A percentile compares a stretch with the other conserved stretches of the same genome.
phyloP scores from a whole-genome alignment of 805 yeast species.

The Candida khao-thaluensis region DNA sequence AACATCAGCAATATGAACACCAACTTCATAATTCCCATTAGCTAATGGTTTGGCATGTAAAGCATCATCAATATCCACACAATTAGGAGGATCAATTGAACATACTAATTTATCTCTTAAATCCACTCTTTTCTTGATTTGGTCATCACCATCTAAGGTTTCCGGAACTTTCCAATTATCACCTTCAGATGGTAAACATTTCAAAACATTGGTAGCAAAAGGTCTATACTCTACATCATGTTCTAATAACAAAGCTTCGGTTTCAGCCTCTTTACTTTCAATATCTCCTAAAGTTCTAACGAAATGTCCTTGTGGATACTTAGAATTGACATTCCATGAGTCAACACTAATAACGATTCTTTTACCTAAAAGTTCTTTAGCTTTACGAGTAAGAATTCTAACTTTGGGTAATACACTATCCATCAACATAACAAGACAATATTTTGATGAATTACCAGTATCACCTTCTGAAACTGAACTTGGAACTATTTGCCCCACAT shows the following conservation, averaged over 20 bases:
- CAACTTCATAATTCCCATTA: conserved; percentile 94
- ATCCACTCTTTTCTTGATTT: conserved; percentile 69
- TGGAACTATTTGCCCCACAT: conserved; percentile 90
- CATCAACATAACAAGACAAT: conserved; percentile 84
- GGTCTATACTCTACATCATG: conserved; percentile 98
- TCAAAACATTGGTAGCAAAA: conserved; percentile 86
- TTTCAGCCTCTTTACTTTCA: conserved; percentile 92
- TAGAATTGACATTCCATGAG: conserved; percentile 83
- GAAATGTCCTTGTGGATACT: conserved; percentile 89
- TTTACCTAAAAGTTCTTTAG: conserved; percentile 77
- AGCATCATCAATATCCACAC: conserved; percentile 98
- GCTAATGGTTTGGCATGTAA: conserved; percentile 81
- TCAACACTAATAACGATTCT: conserved; percentile 92
- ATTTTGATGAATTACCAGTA: conserved; percentile 63
- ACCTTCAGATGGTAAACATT: conserved; percentile 91
- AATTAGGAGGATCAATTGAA: conserved; percentile 95
- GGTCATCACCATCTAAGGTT: conserved; percentile 50
- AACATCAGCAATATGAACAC: conserved; percentile 99
- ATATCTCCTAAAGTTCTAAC: conserved; percentile 85
- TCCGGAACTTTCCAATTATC: conserved; percentile 90
- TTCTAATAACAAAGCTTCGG: conserved; percentile 88
- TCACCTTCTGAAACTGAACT: conserved; percentile 59
- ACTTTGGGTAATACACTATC: conserved; percentile 86
- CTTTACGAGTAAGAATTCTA: conserved; percentile 83
- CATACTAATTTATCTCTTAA: conserved; percentile 87